Base-by-base conservation (phyloP, 257 asterid genomes). In the Jacaranda mimosifolia region DNA sequence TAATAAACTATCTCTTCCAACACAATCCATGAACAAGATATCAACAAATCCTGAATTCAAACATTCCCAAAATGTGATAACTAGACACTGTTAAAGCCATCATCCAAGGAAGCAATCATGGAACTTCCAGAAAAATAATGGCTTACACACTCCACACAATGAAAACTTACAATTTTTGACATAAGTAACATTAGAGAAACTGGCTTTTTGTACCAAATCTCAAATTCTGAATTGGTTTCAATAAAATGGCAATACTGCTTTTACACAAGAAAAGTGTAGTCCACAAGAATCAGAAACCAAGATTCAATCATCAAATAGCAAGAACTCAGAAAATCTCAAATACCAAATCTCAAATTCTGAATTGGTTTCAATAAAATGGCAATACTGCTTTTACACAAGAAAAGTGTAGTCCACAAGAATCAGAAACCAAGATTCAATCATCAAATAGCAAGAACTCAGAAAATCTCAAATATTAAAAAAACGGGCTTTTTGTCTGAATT, bases 11-110 rank as follows among this genome's bases (percentile, higher is more conserved):
- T 5, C 46, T 58, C 6, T 52, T 21, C 53, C 5, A 57, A 6
- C 43, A 56, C 74, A 48, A 51, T 32, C 72, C 49, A 80, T 18
- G 63, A 45, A 58, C 59, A 45, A 68, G 17, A 39, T 6, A 55
- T 12, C 26, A 48, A 53, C 39, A 39, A 64, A 53, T 64, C 36
- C 12, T 43, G 26, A 17, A 11, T 42, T 49, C 42, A 9, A 39
- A 53, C 43, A 53, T 36, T 39, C 18, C n/a, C 32, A 26, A 26
- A 26, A 1, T 26, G 1, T 26, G 32, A 2, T 26, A 26, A 26
- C 32, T 26, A 26, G 32, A 26, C 32, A 26, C 32, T 26, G 32
- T 26, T 26, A 26, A 26, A 26, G 32, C 2, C 32, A 26, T 26
- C 2, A 26, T 26, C 32, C 32, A 26, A 26, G 32, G 32, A 26